Percentiles rank a stretch among this genome's conserved stretches.
These are phyloP conservation scores for Hypoxylon sp. DNA, from an alignment of 2,329 filamentous ascomycete genomes.

Conservation along the genomic window DNA sequence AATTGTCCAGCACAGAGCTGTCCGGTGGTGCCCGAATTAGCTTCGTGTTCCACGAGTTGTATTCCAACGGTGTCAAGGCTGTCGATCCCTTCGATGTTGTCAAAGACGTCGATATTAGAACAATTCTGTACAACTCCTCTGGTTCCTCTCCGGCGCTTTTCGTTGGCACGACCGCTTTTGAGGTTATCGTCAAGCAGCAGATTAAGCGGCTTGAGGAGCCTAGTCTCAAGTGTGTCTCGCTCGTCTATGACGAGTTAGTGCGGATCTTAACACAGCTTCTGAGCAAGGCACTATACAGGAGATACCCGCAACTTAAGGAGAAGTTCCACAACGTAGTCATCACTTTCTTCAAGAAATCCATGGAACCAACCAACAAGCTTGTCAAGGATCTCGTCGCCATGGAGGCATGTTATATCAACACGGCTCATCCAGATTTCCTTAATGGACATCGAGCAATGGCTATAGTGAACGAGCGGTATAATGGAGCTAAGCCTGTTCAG, in stretches of 20 bases:
- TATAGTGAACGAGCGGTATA: slow-evolving; percentile 94
- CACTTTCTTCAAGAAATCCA: slow-evolving; percentile 95
- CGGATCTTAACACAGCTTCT: slow-evolving; percentile 93
- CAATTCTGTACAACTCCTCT: slow-evolving; percentile 98
- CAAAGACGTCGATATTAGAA: slow-evolving; percentile 97
- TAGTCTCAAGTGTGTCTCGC: slow-evolving; percentile 94
- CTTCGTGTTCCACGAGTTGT: slow-evolving; percentile 99
- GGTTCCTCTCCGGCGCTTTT: slow-evolving; percentile 96
- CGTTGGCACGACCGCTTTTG: slow-evolving; percentile 97
- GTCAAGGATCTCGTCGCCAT: slow-evolving; percentile 93
- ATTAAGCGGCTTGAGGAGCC: slow-evolving; percentile 97
- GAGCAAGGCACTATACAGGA: slow-evolving; percentile 87
- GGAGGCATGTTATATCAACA: slow-evolving; percentile 99
- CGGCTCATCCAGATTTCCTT: slow-evolving; percentile 96
- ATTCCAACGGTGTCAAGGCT: slow-evolving; percentile 96
- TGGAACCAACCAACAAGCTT: slow-evolving; percentile 98
- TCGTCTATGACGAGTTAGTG: slow-evolving; percentile 97
- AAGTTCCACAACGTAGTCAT: slow-evolving; percentile 96
- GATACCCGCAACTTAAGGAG: slow-evolving; percentile 95
- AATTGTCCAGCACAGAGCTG: slow-evolving; percentile 92
- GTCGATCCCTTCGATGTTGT: slow-evolving; percentile 97
- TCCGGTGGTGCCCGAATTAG: slow-evolving; percentile 98
- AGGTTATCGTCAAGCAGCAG: slow-evolving; percentile 98
- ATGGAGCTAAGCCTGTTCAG: slow-evolving; percentile 84
- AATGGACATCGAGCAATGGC: slow-evolving; percentile 98